Conservation (phyloP, 176 grass and related monocot genomes). For the Ampelocalamus luodianensis region DNA sequence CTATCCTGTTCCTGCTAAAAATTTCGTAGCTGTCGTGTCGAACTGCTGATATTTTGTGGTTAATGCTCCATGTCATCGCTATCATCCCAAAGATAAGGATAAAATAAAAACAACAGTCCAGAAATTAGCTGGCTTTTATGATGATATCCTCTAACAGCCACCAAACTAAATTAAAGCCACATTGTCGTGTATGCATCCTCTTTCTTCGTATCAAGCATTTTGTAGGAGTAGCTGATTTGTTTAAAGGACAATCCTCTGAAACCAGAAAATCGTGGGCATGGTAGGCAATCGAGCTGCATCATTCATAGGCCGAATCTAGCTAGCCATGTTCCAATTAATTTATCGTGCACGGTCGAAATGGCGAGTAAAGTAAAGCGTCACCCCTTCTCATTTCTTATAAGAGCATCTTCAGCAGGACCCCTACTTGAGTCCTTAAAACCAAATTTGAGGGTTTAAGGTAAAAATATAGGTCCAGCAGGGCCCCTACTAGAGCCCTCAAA, state of each 20-base stretch:
- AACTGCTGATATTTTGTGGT: too few relatives aligned
- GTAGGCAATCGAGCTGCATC: neutral
- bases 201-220: neutral
- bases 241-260: neutral
- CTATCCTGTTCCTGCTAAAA: too few relatives aligned
- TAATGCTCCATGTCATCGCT: too few relatives aligned
- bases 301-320: neutral
- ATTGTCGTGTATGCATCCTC: neutral
- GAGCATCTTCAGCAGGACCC: too few relatives aligned
- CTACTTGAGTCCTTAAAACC: too few relatives aligned
- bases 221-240: neutral
- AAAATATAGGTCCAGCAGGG: too few relatives aligned
- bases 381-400: neutral
- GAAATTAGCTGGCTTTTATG: neutral
- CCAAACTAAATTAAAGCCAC: conserved; percentile 3
- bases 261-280: neutral
- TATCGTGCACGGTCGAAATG: neutral
- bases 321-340: neutral
- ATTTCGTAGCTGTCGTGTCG: too few relatives aligned
- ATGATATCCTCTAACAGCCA: neutral
- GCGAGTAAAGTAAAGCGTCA: neutral
- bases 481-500: too few relatives aligned
- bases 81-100: too few relatives aligned
- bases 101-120: neutral
- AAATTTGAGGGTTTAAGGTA: too few relatives aligned